Conservation (phyloP, 768 basidiomycete genomes). For the Chalciporus sphaerocephalus region DNA sequence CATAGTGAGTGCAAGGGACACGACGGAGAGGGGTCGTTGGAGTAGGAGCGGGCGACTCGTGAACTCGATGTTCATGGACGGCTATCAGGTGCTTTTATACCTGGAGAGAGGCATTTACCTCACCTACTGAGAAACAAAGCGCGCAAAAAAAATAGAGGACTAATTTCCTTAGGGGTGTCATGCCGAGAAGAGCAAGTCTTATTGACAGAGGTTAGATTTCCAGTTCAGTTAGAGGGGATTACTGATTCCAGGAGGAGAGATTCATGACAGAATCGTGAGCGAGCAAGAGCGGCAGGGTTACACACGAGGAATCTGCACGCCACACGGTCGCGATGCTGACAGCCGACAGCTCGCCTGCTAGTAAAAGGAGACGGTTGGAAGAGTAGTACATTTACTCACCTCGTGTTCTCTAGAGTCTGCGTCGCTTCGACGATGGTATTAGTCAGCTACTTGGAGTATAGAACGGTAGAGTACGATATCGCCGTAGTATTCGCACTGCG, state of each 20-base stretch:
- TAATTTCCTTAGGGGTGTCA: conserved; percentile 16
- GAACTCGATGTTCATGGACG: background rate
- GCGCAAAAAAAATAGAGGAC: conserved; percentile 23
- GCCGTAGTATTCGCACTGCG: background rate
- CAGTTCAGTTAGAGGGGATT: conserved; percentile 8
- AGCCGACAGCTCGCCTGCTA: conserved; percentile 6
- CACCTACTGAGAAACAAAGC: conserved; percentile 21
- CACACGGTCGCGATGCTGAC: conserved; percentile 9
- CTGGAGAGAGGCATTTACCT: conserved; percentile 24
- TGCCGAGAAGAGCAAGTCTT: conserved; percentile 15
- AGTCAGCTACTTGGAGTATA: background rate
- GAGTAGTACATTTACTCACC: conserved; percentile 10
- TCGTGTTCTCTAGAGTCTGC: conserved; percentile 1
- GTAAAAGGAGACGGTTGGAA: conserved; percentile 2
- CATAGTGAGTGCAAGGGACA: conserved; percentile 13
- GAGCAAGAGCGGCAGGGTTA: conserved; percentile 6
- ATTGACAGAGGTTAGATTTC: conserved; percentile 10
- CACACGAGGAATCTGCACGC: conserved; percentile 22
- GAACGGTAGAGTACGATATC: no score
- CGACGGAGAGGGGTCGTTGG: background rate
- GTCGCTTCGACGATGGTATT: no score
- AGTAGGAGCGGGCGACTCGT: conserved; percentile 4
- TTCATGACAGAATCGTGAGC: conserved; percentile 18
- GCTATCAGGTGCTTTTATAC: conserved; percentile 26
- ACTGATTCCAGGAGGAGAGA: conserved; percentile 18